These are phyloP conservation scores for Nicotiana paniculata DNA, from an alignment of 257 asterid species.

Conservation along the genomic window DNA sequence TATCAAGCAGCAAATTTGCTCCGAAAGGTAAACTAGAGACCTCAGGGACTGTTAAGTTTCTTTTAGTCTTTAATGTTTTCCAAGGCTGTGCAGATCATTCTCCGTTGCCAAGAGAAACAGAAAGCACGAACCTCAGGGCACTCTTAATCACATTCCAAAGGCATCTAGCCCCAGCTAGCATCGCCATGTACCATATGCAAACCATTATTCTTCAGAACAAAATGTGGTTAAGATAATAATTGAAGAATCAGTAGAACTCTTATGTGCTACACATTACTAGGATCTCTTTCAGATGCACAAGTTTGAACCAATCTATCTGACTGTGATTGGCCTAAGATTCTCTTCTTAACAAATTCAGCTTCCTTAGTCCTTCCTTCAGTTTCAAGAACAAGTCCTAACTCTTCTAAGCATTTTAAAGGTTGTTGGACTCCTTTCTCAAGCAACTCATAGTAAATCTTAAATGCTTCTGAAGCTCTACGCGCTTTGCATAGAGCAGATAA, in stretches of 20 bases:
- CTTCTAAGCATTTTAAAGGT: constrained; percentile 51
- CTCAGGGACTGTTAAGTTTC: background rate
- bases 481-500: constrained; percentile 45
- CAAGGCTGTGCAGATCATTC: background rate
- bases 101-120: background rate
- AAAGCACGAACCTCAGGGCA: background rate
- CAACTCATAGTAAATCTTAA: constrained; percentile 55
- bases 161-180: background rate
- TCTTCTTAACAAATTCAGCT: constrained; percentile 72
- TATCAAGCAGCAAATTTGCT: background rate
- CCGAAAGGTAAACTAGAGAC: background rate
- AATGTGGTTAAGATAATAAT: background rate
- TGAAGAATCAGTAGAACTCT: background rate
- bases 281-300: background rate
- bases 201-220: background rate
- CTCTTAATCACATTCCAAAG: background rate
- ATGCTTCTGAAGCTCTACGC: constrained; percentile 42
- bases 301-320: constrained; percentile 3
- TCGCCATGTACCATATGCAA: background rate
- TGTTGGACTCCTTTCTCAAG: constrained; percentile 48
- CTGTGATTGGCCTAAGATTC: constrained; percentile 25
- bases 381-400: constrained; percentile 43
- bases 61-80: background rate
- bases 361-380: constrained; percentile 56
- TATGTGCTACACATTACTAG: background rate